Percentiles rank a stretch among this genome's conserved stretches.
Evolutionary conservation across 2,329 filamentous ascomycete species (phyloP).

Genomic region (Rutstroemia sp.): DNA sequence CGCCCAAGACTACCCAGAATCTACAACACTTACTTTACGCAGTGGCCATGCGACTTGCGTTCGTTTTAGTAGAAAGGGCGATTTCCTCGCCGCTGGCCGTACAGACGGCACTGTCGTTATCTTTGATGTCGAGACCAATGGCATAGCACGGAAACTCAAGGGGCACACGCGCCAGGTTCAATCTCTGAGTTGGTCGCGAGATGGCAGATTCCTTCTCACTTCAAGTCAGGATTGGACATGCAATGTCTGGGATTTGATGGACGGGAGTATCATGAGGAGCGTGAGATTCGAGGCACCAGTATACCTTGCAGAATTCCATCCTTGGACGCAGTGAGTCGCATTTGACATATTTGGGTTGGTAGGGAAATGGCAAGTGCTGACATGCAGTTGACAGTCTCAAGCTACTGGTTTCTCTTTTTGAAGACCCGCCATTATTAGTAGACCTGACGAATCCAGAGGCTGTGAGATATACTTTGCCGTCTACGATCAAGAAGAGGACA

Average conservation of each 20-base stretch:
- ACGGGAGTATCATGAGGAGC: constrained; percentile 63
- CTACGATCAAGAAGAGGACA: constrained; percentile 64
- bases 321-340: constrained; percentile 67
- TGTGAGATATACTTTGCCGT: constrained; percentile 71
- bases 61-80: constrained; percentile 90
- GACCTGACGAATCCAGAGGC: constrained; percentile 66
- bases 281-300: constrained; percentile 89
- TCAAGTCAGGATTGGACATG: constrained; percentile 96
- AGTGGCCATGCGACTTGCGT: constrained; percentile 58
- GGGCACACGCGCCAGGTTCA: constrained; percentile 93
- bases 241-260: constrained; percentile 86
- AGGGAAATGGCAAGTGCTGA: background rate
- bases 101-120: constrained; percentile 92
- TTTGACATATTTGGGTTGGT: background rate
- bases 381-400: constrained; percentile 50
- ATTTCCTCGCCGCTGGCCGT: constrained; percentile 88
- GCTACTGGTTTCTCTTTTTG: constrained; percentile 88
- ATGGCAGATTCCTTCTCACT: constrained; percentile 84
- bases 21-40: constrained; percentile 79
- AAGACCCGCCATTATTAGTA: constrained; percentile 84
- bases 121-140: constrained; percentile 96
- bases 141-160: constrained; percentile 85
- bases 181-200: constrained; percentile 89
- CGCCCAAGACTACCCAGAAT: constrained; percentile 79
- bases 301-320: constrained; percentile 93